phyloP scores from a whole-genome alignment of 345 rosid species.

The Eucalyptus microcorys region DNA sequence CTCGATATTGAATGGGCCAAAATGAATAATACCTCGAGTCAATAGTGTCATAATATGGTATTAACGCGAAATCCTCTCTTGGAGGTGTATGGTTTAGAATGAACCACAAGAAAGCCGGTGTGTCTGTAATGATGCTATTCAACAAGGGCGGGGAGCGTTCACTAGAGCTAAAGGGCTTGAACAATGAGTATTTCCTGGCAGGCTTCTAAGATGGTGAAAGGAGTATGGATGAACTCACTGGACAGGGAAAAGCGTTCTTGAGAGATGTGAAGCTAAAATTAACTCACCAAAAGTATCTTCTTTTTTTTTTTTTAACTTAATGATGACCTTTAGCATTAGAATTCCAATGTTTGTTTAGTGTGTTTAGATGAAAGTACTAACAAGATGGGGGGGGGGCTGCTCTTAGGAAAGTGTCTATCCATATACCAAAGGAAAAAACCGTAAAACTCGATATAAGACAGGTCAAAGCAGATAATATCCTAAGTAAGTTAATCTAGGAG shows the following conservation, averaged over 20 bases:
- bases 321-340: too few relatives aligned
- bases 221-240: neutral
- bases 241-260: too few relatives aligned
- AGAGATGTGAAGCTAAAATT: neutral
- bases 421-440: neutral
- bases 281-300: neutral
- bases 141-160: fast-evolving
- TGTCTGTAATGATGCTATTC: fast-evolving
- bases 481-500: neutral
- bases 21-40: neutral
- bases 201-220: neutral
- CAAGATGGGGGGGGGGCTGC: fast-evolving
- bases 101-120: neutral
- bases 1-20: neutral
- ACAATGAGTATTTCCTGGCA: neutral
- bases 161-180: fast-evolving
- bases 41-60: too few relatives aligned
- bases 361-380: too few relatives aligned
- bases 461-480: neutral
- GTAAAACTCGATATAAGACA: neutral
- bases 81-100: neutral
- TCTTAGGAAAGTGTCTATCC: neutral
- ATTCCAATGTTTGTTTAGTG: too few relatives aligned
- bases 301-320: too few relatives aligned
- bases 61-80: neutral